Evolutionary conservation across 352 stramenopile genomes (phyloP).

Genomic region (Pythium aphanidermatum): DNA sequence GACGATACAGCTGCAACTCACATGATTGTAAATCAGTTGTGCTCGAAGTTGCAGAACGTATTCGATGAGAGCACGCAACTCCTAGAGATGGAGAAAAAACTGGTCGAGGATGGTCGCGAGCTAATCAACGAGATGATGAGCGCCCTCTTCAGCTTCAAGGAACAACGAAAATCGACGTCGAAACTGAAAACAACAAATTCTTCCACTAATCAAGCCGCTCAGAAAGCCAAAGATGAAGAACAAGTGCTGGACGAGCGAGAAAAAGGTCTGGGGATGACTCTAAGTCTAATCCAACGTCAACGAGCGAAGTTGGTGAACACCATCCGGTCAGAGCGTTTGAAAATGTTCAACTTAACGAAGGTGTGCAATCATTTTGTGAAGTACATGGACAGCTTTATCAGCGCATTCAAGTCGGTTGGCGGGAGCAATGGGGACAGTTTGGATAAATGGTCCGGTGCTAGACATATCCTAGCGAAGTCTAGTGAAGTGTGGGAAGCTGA

Average conservation of each 20-base stretch:
- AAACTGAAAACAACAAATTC: conserved; percentile 8
- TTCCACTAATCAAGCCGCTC: conserved; percentile 2
- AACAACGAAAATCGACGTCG: conserved; percentile 26
- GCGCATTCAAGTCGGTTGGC: conserved; percentile 1
- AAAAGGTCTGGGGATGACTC: conserved; percentile 68
- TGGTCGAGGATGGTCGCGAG: conserved; percentile 45
- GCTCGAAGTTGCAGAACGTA: conserved; percentile 78
- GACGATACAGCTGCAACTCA: conserved; percentile 65
- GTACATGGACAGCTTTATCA: conserved; percentile 34
- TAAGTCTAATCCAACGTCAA: conserved; percentile 58
- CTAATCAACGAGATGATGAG: conserved; percentile 73
- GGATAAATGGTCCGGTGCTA: conserved; percentile 31
- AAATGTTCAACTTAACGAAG: conserved; percentile 55
- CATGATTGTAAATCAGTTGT: conserved; percentile 76
- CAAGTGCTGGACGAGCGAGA: conserved; percentile 71
- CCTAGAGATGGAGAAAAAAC: conserved; percentile 49
- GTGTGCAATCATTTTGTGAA: conserved; percentile 44
- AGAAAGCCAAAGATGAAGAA: conserved; percentile 44
- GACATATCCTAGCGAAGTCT: conserved; percentile 23
- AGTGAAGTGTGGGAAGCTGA: conserved; percentile 32
- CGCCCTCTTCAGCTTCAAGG: conserved; percentile 54
- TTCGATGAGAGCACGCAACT: conserved; percentile 67
- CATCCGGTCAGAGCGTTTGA: conserved; percentile 55
- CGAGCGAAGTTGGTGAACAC: conserved; percentile 40
- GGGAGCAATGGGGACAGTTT: conserved; percentile 3